Evolutionary conservation across 345 rosid species (phyloP).

Genomic region (Tarenaya hassleriana): DNA sequence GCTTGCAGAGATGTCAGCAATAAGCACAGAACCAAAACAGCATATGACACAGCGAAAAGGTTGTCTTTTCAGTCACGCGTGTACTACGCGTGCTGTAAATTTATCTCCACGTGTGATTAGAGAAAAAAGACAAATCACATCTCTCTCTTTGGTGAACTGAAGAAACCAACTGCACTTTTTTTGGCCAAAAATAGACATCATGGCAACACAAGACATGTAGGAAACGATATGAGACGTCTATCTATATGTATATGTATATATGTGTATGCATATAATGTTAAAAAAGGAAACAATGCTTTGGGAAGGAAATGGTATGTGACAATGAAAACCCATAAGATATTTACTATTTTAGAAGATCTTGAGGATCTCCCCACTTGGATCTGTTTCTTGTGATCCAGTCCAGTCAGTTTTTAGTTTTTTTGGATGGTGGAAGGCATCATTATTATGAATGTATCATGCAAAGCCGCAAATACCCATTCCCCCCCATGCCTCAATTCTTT

Average conservation of each 20-base stretch:
- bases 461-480: slow-evolving; percentile 26
- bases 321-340: neutral
- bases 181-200: slow-evolving; percentile 12
- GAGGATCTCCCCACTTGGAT: slow-evolving; percentile 34
- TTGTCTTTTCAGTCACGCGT: too few relatives aligned
- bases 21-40: too few relatives aligned
- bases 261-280: neutral
- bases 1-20: too few relatives aligned
- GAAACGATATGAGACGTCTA: slow-evolving; percentile 20
- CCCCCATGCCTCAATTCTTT: too few relatives aligned
- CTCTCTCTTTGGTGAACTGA: too few relatives aligned
- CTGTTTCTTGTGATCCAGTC: slow-evolving; percentile 14
- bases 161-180: too few relatives aligned
- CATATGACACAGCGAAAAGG: too few relatives aligned
- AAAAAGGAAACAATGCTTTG: neutral
- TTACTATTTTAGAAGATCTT: slow-evolving; percentile 28
- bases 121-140: slow-evolving; percentile 7
- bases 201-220: slow-evolving; percentile 21
- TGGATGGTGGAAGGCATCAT: slow-evolving; percentile 34
- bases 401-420: slow-evolving; percentile 24
- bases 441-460: slow-evolving; percentile 31
- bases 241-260: too few relatives aligned
- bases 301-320: too few relatives aligned
- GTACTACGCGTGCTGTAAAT: too few relatives aligned
- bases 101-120: too few relatives aligned